phyloP scores from a whole-genome alignment of 305 asterid genomes.

The Withania somnifera region DNA sequence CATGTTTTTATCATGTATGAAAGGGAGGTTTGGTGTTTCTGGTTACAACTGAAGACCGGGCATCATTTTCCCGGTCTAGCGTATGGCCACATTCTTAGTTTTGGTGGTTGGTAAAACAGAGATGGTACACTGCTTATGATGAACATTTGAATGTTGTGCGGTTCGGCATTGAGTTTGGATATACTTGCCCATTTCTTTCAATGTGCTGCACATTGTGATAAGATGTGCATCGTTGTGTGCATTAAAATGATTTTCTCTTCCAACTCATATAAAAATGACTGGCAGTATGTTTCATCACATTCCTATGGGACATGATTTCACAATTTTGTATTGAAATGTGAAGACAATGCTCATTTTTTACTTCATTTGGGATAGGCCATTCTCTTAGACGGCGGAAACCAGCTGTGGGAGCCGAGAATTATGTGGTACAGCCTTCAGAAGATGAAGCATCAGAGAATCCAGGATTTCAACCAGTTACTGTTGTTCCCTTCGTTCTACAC shows the following conservation, averaged over 20 bases:
- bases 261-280: neutral
- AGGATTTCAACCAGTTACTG: slow-evolving; percentile 31
- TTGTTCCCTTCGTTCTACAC: slow-evolving; percentile 77
- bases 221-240: neutral
- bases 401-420: slow-evolving; percentile 9
- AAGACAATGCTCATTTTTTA: neutral
- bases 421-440: slow-evolving; percentile 19
- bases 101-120: neutral
- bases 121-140: neutral
- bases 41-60: neutral
- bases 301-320: neutral
- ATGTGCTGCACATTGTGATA: neutral
- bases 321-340: neutral
- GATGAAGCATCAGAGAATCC: slow-evolving; percentile 16
- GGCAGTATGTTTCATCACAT: slow-evolving; percentile 1
- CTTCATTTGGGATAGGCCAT: neutral
- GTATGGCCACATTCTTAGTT: neutral
- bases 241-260: neutral
- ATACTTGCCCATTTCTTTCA: neutral
- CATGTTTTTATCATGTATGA: neutral
- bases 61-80: neutral
- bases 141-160: neutral
- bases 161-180: neutral
- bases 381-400: slow-evolving; percentile 3
- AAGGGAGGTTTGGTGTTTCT: neutral